Base-by-base conservation (phyloP, 1,284 basidiomycete species). In the Sphagnurus paluster region DNA sequence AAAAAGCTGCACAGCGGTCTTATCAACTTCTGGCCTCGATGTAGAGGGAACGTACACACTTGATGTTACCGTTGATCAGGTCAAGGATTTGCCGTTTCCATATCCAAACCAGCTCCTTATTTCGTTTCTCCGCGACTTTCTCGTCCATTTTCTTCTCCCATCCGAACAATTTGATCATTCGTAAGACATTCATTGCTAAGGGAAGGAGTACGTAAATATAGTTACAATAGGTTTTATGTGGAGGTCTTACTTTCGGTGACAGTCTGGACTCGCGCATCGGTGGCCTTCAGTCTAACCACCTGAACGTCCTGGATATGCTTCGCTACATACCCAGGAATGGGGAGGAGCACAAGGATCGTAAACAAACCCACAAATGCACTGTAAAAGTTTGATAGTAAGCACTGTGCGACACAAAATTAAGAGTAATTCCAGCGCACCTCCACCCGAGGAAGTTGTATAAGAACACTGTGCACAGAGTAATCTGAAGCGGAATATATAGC, bases 81-180 rank as follows among this genome's bases (percentile, higher is more conserved):
- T 69, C 66, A 7, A 78, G 56, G 26, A 78, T 39, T 49, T 74
- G 71, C 25, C 70, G 65, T 45, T 62, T 69, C 57, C 67, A 70
- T 20, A 78, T 61, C 59, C 66, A 73, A 3, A 60, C 55, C 10
- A 87, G 61, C 61, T 87, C 84, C 10, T 72, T 71, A 39, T 81
- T 75, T 42, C 77, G 62, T 69, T 76, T 75, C 29, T 69, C 70
- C 11, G 70, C 65, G 30, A 84, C 68, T 40, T 72, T 68, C 17
- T 69, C 63, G 46, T 76, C 70, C 63, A 81, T 75, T 53, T 77
- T 74, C 14, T 65, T 64, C 57, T 84, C 82, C 82, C 82, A 84
- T 7, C 78, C 84, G 54, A 88, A 87, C 54, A 87, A 74, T 64
- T 87, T 87, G 63, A 84, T 68, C 73, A 83, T 82, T 20, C 81